Percentiles rank a stretch among this genome's conserved stretches.
These are phyloP conservation scores for Narthecium ossifragum DNA, from an alignment of 106 monocot genomes.

Conservation along the genomic window DNA sequence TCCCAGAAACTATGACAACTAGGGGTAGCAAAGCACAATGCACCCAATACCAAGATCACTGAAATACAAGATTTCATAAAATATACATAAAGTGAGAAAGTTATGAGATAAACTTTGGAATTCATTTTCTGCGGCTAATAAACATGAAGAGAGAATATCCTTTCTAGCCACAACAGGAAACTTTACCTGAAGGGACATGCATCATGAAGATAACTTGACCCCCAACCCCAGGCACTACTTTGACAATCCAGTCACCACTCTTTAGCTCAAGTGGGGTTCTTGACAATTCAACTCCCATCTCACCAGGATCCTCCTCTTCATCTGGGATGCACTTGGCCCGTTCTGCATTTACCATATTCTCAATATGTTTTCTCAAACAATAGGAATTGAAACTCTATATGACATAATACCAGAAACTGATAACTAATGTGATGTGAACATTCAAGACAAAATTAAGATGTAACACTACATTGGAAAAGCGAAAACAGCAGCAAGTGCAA, in stretches of 20 bases:
- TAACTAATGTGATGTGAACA: neutral
- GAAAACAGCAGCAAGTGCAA: too few species aligned
- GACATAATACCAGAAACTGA: neutral
- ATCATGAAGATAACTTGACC: conserved; percentile 87
- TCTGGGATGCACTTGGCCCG: conserved; percentile 57
- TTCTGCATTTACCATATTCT: conserved; percentile 35
- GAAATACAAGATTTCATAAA: too few species aligned
- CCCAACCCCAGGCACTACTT: conserved; percentile 88
- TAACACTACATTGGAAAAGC: neutral
- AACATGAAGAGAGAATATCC: too few species aligned
- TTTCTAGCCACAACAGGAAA: too few species aligned
- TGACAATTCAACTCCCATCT: conserved; percentile 58
- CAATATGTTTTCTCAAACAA: too few species aligned
- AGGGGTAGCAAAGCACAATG: too few species aligned
- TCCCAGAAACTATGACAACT: too few species aligned
- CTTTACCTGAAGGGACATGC: conserved; percentile 80
- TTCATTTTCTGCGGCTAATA: too few species aligned
- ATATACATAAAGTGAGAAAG: too few species aligned
- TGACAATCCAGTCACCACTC: conserved; percentile 75
- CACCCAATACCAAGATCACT: too few species aligned
- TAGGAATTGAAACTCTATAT: too few species aligned
- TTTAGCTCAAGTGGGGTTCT: conserved; percentile 66
- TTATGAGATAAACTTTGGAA: too few species aligned
- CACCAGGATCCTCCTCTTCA: conserved; percentile 23
- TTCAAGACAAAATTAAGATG: neutral